These are phyloP conservation scores for Trichoderma erinaceum DNA, from an alignment of 495 filamentous ascomycete species.

Conservation along the genomic window DNA sequence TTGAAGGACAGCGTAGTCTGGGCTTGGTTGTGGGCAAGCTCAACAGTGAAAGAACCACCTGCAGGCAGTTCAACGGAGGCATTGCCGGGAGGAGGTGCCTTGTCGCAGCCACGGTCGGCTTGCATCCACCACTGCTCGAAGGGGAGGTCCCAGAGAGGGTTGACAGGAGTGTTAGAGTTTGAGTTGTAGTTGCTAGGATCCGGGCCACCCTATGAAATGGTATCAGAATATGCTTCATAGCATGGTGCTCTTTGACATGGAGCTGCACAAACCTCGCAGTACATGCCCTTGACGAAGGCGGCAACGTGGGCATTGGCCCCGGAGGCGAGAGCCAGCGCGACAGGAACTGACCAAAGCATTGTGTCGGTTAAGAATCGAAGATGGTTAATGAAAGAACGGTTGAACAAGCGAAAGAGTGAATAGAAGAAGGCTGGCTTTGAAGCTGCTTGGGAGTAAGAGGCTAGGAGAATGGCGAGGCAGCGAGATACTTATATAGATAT, in stretches of 20 bases:
- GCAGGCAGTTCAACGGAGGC: constrained; percentile 46
- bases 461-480: not conserved
- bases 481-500: not conserved
- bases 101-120: constrained; percentile 42
- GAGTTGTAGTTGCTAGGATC: constrained; percentile 27
- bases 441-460: not conserved
- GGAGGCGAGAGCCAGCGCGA: constrained; percentile 22
- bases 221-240: not conserved
- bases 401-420: not conserved
- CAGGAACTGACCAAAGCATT: not conserved
- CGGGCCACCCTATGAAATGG: constrained; percentile 24
- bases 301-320: constrained; percentile 36
- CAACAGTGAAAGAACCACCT: constrained; percentile 46
- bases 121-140: constrained; percentile 49
- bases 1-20: constrained; percentile 44
- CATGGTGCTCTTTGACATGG: not conserved
- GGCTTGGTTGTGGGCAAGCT: constrained; percentile 48
- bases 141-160: constrained; percentile 39
- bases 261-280: constrained; percentile 29
- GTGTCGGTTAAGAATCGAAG: not conserved
- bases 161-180: constrained; percentile 40
- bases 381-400: not conserved
- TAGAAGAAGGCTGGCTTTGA: not conserved
- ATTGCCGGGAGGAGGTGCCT: constrained; percentile 33
- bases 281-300: constrained; percentile 45